Conservation (phyloP, 2,329 filamentous ascomycete genomes). For the Scleromitrula shiraiana region DNA sequence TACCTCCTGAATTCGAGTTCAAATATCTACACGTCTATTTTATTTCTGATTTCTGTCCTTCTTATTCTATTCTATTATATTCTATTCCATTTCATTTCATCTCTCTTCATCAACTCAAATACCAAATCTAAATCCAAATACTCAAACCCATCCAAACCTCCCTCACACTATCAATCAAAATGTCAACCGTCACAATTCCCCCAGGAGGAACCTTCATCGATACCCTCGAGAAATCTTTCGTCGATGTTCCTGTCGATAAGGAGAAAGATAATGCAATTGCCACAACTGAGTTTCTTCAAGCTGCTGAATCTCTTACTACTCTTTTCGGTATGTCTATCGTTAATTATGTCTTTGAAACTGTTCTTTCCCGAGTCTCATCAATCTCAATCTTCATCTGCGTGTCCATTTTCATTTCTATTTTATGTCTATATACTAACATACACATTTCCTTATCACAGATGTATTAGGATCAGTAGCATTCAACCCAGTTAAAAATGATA, state of each 20-base stretch:
- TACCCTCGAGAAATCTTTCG: constrained; percentile 75
- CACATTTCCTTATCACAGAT: constrained; percentile 36
- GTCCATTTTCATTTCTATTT: too few relatives aligned
- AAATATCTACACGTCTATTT: too few relatives aligned
- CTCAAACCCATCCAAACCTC: background rate
- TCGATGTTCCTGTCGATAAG: constrained; percentile 68
- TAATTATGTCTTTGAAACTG: constrained; percentile 17
- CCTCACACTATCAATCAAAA: constrained; percentile 8
- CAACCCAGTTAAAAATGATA: constrained; percentile 82
- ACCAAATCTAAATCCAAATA: background rate
- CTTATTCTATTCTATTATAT: too few relatives aligned
- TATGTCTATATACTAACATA: constrained; percentile 1
- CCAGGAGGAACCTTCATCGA: constrained; percentile 65
- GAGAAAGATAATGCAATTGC: constrained; percentile 68
- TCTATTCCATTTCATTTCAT: too few relatives aligned
- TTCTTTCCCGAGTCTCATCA: background rate
- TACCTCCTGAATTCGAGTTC: too few relatives aligned
- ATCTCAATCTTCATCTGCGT: background rate
- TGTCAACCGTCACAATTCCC: constrained; percentile 25
- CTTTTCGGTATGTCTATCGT: background rate
- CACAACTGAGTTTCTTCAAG: constrained; percentile 85
- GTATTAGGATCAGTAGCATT: constrained; percentile 67
- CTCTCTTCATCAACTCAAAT: background rate
- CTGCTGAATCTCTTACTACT: constrained; percentile 75
- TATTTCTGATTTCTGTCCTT: too few relatives aligned